Evolutionary conservation across 768 basidiomycete species (phyloP).

Genomic region (Austroboletus eburneus): DNA sequence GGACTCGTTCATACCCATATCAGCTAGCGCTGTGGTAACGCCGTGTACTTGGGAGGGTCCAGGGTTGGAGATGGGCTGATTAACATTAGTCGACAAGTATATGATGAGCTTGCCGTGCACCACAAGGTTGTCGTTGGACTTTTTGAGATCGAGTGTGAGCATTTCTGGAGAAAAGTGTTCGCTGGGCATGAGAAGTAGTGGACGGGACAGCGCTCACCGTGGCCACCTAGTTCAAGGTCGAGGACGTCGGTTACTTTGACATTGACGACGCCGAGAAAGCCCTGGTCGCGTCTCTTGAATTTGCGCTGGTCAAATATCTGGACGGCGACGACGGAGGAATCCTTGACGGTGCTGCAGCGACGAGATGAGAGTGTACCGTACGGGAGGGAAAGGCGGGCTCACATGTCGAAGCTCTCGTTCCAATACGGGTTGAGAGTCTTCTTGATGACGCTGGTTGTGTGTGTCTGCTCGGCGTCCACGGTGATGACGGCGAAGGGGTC

Average conservation of each 20-base stretch:
- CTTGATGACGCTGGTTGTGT: slow-evolving; percentile 95
- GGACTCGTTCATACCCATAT: slow-evolving; percentile 59
- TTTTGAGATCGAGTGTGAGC: slow-evolving; percentile 94
- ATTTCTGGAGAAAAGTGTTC: slow-evolving; percentile 58
- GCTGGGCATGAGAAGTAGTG: background rate
- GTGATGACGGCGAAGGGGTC: slow-evolving; percentile 99
- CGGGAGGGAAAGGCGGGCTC: slow-evolving; percentile 25
- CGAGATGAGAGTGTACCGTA: slow-evolving; percentile 10
- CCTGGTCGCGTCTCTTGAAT: slow-evolving; percentile 97
- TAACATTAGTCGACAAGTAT: slow-evolving; percentile 90
- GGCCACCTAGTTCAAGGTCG: slow-evolving; percentile 88
- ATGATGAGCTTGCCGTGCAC: slow-evolving; percentile 98
- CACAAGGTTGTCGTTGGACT: slow-evolving; percentile 97
- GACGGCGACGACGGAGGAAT: slow-evolving; percentile 95
- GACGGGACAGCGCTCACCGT: slow-evolving; percentile 57
- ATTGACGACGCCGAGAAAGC: slow-evolving; percentile 97
- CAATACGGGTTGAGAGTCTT: slow-evolving; percentile 94
- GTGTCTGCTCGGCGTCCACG: slow-evolving; percentile 96
- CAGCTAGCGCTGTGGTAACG: slow-evolving; percentile 53
- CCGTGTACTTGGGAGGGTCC: slow-evolving; percentile 70
- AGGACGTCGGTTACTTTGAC: slow-evolving; percentile 85
- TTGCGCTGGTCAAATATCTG: slow-evolving; percentile 99
- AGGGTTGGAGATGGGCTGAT: slow-evolving; percentile 78
- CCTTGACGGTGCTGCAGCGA: slow-evolving; percentile 77
- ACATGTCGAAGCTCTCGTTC: slow-evolving; percentile 99